Base-by-base conservation (phyloP, 2,329 filamentous ascomycete species). In the Colletotrichum acutatum region DNA sequence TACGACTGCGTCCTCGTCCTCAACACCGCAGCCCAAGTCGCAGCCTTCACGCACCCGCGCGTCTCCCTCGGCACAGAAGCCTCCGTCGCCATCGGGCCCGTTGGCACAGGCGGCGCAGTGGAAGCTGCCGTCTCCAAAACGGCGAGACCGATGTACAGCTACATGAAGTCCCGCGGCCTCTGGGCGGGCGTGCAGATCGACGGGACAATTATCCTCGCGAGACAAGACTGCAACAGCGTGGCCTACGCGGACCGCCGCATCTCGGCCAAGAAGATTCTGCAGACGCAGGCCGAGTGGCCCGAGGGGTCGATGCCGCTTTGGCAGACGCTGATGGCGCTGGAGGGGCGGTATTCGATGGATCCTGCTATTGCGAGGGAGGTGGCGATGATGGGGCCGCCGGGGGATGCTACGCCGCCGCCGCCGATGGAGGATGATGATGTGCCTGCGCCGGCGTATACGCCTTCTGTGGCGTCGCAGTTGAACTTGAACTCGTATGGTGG, bases 121-220 rank as follows among this genome's bases (percentile, higher is more conserved):
- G 82, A 83, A 49, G 77, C 81, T 11, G 80, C 81, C 0, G 72
- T 80, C 0, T 78, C 76, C 58, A 78, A 77, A 74, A 79, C 78
- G 0, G 78, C 74, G 75, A 86, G 90, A 32, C 93, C 94, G 0
- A 88, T 95, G 7, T 96, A 92, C 87, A 95, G 91, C 34, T 97
- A 97, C 79, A 89, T 95, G 82, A 96, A 96, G 84, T 93, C 91
- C 74, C 88, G 93, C 37, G 94, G 94, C 1, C 88, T 96, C 70
- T 96, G 95, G 80, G 93, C 92, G 1, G 93, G 94, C 14, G 88
- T 95, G 0, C 92, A 95, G 75, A 86, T 95, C n/a, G 94, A 96
- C 76, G 94, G 94, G 2, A 95, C 94, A 0, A 87, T 96, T 22
- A 86, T 96, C 54, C 91, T 95, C 63, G 92, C 94, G 78, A 88